Evolutionary conservation across 176 grass and related monocot species (phyloP).

Genomic region (Cenchrus fungigraminus): DNA sequence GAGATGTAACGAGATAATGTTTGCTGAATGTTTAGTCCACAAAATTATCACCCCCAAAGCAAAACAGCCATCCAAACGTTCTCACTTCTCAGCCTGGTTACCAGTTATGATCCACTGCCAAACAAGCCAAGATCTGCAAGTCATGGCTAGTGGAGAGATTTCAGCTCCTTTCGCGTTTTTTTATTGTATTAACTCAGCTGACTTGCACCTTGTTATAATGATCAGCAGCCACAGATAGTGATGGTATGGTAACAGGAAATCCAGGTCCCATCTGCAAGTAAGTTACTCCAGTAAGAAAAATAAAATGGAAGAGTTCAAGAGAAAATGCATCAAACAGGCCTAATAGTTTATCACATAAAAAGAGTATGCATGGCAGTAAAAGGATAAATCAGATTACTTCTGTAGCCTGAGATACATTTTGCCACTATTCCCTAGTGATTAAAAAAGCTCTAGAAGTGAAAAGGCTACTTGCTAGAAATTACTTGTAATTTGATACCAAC

Average conservation of each 20-base stretch:
- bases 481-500: neutral
- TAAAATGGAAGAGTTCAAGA: neutral
- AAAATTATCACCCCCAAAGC: slow-evolving; percentile 25
- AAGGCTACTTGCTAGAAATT: neutral
- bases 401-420: neutral
- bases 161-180: neutral
- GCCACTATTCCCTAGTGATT: neutral
- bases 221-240: slow-evolving; percentile 79
- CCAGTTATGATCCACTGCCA: slow-evolving; percentile 12
- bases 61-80: slow-evolving; percentile 32
- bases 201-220: slow-evolving; percentile 75
- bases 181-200: slow-evolving; percentile 47
- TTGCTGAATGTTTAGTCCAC: slow-evolving; percentile 24
- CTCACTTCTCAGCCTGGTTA: neutral
- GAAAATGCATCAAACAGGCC: neutral
- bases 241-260: slow-evolving; percentile 88
- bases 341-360: neutral
- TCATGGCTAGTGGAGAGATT: neutral
- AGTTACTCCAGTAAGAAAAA: slow-evolving; percentile 29
- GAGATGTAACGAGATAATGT: slow-evolving; percentile 1
- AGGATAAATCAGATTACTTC: neutral
- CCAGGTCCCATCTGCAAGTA: slow-evolving; percentile 93
- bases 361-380: neutral
- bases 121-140: slow-evolving; percentile 25
- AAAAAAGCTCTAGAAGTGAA: neutral